phyloP scores from a whole-genome alignment of 176 grass and related monocot species.

The Themeda triandra region DNA sequence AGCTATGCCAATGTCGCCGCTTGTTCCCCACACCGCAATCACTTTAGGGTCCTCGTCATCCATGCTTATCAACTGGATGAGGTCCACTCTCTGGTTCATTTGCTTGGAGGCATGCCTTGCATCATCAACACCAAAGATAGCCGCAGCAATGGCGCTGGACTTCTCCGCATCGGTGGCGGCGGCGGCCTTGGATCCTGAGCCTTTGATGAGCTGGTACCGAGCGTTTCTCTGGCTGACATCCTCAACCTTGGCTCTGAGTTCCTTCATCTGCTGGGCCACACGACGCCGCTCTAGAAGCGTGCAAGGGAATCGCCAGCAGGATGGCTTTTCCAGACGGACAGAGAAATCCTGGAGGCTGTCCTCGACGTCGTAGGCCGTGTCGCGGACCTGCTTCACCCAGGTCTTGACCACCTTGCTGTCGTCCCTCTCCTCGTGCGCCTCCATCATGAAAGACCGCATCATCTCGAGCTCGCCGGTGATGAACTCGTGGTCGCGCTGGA shows the following conservation, averaged over 20 bases:
- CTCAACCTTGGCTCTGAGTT: conserved; percentile 13
- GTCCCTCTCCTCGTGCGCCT: background rate
- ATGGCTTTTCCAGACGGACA: background rate
- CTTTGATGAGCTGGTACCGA: background rate
- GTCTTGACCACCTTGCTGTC: background rate
- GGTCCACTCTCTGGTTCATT: background rate
- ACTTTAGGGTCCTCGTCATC: background rate
- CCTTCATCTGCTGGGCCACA: background rate
- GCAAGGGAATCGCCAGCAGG: background rate
- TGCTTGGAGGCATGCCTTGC: background rate
- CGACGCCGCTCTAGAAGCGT: background rate
- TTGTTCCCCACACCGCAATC: background rate
- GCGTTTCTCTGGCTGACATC: conserved; percentile 15
- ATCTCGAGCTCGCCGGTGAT: background rate
- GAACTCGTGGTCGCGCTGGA: background rate
- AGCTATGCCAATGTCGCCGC: background rate
- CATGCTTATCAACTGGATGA: background rate
- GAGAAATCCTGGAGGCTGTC: background rate
- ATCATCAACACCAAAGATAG: background rate
- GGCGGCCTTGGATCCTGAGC: background rate
- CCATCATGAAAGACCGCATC: background rate
- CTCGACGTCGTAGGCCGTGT: background rate
- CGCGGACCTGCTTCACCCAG: background rate
- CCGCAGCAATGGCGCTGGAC: background rate
- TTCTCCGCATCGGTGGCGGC: background rate